Base-by-base conservation (phyloP, 2,329 filamentous ascomycete genomes). In the Ophiostoma ulmi region DNA sequence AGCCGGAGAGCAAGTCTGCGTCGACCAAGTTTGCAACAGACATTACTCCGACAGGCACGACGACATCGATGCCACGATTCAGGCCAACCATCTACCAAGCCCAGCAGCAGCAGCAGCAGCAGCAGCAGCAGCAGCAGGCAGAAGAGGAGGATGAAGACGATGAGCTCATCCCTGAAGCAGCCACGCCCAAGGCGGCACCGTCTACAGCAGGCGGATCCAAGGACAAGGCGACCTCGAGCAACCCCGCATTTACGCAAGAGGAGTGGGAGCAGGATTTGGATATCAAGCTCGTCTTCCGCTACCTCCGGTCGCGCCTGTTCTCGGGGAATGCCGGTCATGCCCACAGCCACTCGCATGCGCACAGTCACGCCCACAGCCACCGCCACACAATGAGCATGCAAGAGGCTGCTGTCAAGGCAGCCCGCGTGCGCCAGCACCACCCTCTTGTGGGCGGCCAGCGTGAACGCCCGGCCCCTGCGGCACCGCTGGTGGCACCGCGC, bases 251-350 rank as follows among this genome's bases (percentile, higher is more conserved):
- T 73, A 87, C 85, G 1, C 84, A 92, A 75, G 91, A 95, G 48
- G 95, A 97, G 77, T 99, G 95, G 95, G 94, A 98, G 80, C 89
- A 90, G 72, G 92, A 97, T 70, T 85, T 98, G 5, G 94, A 98
- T 76, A 87, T 97, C 74, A 91, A 91, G 77, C 91, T 97, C 78
- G 91, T 98, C 44, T 98, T 98, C 82, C 88, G 90, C 67, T 98
- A 95, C 77, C 85, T 97, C 39, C 87, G 90, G 71, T 91, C 88
- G 22, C 89, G 92, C 72, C 94, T 97, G 78, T 83, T 87, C 71
- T 82, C 86, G 20, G 81, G 82, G 41, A 61, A 11, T 7, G 79
- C 81, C 72, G 79, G 67, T 8, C 55, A 58, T 26, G 31, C 13
- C 1, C 61, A 63, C 14, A 14, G 44, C 44, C 44, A 48, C 13